Conservation (phyloP, 306 rosid genomes). For the Dicorynia guianensis region DNA sequence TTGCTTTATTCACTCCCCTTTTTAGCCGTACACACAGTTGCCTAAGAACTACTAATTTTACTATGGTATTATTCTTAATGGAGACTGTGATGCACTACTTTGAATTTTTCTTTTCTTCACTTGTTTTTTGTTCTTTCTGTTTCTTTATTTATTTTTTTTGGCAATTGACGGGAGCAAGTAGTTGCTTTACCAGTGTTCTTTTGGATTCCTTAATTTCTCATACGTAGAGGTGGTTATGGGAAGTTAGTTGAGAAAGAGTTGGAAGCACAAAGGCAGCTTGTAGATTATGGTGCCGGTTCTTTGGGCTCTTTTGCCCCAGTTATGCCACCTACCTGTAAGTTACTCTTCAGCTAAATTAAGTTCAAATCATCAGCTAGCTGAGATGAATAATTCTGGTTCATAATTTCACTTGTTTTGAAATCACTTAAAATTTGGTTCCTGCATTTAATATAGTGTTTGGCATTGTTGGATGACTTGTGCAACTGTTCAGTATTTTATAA, state of each 20-base stretch:
- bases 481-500: background rate
- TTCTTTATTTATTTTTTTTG: too few relatives aligned
- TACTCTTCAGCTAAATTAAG: constrained; percentile 30
- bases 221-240: constrained; percentile 98
- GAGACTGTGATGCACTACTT: background rate
- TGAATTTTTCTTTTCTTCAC: background rate
- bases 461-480: constrained; percentile 9
- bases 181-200: constrained; percentile 12
- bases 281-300: constrained; percentile 95
- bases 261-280: constrained; percentile 97
- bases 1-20: background rate
- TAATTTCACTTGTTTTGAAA: constrained; percentile 13
- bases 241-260: constrained; percentile 89
- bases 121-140: background rate
- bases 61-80: background rate
- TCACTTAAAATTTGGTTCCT: background rate
- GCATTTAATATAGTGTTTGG: background rate
- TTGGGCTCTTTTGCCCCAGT: constrained; percentile 83
- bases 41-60: constrained; percentile 4
- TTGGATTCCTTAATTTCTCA: constrained; percentile 64
- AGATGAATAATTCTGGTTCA: constrained; percentile 20
- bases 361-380: constrained; percentile 37
- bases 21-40: constrained; percentile 9
- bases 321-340: constrained; percentile 78
- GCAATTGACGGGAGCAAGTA: background rate